These are phyloP conservation scores for Candida rishiriensis DNA, from an alignment of 805 yeast genomes.

Conservation along the genomic window DNA sequence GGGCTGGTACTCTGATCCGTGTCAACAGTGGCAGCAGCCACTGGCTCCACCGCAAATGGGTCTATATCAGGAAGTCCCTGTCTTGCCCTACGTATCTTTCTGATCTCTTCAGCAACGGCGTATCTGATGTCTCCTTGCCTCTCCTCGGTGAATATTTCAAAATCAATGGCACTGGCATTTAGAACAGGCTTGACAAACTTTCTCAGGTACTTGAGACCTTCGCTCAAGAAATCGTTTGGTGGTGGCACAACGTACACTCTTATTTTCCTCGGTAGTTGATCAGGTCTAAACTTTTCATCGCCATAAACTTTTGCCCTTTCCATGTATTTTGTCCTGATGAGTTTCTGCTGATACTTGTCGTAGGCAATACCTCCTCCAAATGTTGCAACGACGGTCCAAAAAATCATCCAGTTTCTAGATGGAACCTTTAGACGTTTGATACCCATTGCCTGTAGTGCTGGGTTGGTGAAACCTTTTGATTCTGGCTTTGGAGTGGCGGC, in stretches of 20 bases:
- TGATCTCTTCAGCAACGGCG: constrained; percentile 75
- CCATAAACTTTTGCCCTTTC: constrained; percentile 52
- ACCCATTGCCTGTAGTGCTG: constrained; percentile 84
- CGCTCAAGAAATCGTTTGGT: constrained; percentile 83
- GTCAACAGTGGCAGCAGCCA: background rate
- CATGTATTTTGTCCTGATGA: constrained; percentile 62
- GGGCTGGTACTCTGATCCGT: constrained; percentile 3
- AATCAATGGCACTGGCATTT: constrained; percentile 81
- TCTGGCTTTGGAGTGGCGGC: constrained; percentile 6
- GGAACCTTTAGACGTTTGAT: constrained; percentile 75
- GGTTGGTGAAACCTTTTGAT: constrained; percentile 50
- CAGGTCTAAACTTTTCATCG: constrained; percentile 36
- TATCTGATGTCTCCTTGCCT: constrained; percentile 88
- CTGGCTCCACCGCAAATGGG: constrained; percentile 17
- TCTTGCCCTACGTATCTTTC: constrained; percentile 56
- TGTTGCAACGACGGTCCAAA: constrained; percentile 66
- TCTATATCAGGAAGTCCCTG: constrained; percentile 21
- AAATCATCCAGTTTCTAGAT: constrained; percentile 88
- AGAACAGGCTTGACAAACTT: constrained; percentile 81
- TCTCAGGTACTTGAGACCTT: constrained; percentile 67
- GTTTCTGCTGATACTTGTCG: constrained; percentile 71
- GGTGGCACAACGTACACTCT: constrained; percentile 93
- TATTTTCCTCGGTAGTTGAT: constrained; percentile 65
- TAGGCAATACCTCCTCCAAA: constrained; percentile 73
- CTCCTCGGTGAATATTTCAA: constrained; percentile 66